Evolutionary conservation across 345 rosid genomes (phyloP).

Genomic region (Gynandropsis gynandra): DNA sequence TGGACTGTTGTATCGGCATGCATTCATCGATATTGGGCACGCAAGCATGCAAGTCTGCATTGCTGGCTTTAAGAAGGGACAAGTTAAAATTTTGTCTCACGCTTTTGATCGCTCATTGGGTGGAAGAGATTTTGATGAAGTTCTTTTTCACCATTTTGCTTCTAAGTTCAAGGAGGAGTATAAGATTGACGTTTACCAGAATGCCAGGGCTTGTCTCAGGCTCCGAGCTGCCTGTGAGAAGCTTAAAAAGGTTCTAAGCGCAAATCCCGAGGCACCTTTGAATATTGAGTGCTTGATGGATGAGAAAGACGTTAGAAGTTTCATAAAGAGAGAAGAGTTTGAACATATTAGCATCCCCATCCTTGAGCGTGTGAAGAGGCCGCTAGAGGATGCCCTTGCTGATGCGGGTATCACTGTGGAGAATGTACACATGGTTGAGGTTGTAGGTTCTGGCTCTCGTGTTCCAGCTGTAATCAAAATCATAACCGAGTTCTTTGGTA

Average conservation of each 20-base stretch:
- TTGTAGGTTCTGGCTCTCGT: slow-evolving; percentile 87
- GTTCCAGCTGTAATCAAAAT: slow-evolving; percentile 78
- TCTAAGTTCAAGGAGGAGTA: slow-evolving; percentile 73
- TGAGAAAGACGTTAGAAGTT: slow-evolving; percentile 86
- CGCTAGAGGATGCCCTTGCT: slow-evolving; percentile 79
- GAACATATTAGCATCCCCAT: slow-evolving; percentile 73
- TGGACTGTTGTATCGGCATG: slow-evolving; percentile 92
- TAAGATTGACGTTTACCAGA: slow-evolving; percentile 83
- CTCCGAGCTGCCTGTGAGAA: slow-evolving; percentile 86
- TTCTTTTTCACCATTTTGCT: slow-evolving; percentile 65
- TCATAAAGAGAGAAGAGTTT: slow-evolving; percentile 86
- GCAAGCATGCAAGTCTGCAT: slow-evolving; percentile 96
- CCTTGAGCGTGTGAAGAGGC: slow-evolving; percentile 80
- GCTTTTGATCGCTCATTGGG: slow-evolving; percentile 76
- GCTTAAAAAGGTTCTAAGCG: slow-evolving; percentile 89
- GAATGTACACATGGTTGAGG: slow-evolving; percentile 78
- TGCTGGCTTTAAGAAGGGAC: slow-evolving; percentile 86
- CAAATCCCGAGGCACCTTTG: slow-evolving; percentile 84
- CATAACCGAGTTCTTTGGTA: slow-evolving; percentile 85
- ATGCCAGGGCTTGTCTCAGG: slow-evolving; percentile 82
- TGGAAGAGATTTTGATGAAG: slow-evolving; percentile 96
- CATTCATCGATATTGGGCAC: slow-evolving; percentile 86
- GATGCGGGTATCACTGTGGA: slow-evolving; percentile 75
- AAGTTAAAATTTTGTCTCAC: slow-evolving; percentile 71
- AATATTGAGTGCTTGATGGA: slow-evolving; percentile 94